Evolutionary conservation across 345 rosid genomes (phyloP).

Genomic region (Acer yangbiense): DNA sequence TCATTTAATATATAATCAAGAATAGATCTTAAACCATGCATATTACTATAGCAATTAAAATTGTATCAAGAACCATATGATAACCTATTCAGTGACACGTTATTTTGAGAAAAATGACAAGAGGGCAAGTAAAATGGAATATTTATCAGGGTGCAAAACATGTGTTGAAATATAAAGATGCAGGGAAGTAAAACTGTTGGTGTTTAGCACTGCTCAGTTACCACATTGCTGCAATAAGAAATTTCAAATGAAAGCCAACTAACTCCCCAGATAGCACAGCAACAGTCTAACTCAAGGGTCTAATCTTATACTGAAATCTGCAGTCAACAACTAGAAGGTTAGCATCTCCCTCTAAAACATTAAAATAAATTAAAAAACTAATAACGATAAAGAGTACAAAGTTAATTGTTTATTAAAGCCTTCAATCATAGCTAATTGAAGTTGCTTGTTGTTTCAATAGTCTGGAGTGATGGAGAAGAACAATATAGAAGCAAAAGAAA

Average conservation of each 20-base stretch:
- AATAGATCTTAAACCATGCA: neutral
- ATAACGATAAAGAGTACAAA: neutral
- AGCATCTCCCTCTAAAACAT: neutral
- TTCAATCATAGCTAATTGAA: neutral
- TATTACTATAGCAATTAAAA: neutral
- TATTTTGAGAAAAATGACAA: conserved; percentile 1
- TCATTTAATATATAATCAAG: neutral
- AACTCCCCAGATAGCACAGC: conserved; percentile 9
- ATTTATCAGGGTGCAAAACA: neutral
- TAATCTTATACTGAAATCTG: conserved; percentile 4
- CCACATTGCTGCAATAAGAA: conserved; percentile 6
- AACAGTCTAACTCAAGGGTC: neutral
- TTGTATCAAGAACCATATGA: neutral
- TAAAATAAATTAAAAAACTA: neutral
- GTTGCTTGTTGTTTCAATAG: neutral
- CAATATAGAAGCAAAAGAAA: neutral
- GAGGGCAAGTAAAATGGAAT: neutral
- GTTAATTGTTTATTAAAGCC: neutral
- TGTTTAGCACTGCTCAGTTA: neutral
- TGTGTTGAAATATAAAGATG: neutral
- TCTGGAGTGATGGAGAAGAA: neutral
- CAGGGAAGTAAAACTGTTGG: neutral
- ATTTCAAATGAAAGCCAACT: conserved; percentile 10
- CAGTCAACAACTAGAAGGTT: conserved; percentile 5
- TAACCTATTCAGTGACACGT: neutral